Evolutionary conservation across 345 rosid genomes (phyloP).

Genomic region (Populus tremula): DNA sequence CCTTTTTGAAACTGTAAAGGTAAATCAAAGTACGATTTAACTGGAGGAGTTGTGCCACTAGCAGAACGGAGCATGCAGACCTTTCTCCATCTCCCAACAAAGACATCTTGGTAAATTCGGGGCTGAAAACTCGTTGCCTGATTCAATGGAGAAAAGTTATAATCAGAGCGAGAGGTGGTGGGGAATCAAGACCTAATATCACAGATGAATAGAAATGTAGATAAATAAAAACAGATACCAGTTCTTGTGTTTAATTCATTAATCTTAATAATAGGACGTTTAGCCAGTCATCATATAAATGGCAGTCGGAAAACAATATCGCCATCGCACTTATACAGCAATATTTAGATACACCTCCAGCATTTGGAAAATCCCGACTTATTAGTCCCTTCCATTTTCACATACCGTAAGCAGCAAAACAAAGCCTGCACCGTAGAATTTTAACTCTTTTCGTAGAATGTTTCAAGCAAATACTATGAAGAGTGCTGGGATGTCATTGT

Average conservation of each 20-base stretch:
- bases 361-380: neutral
- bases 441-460: neutral
- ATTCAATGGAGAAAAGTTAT: constrained; percentile 32
- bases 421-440: neutral
- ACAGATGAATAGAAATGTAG: constrained; percentile 1
- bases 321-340: too few species aligned
- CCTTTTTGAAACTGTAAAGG: constrained; percentile 77
- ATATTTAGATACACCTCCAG: neutral
- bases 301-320: neutral
- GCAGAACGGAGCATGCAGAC: constrained; percentile 88
- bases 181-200: neutral
- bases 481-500: neutral
- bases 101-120: constrained; percentile 82
- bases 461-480: neutral
- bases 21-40: constrained; percentile 84
- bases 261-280: neutral
- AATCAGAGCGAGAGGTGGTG: neutral
- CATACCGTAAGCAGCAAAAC: neutral
- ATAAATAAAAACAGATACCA: neutral
- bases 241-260: neutral
- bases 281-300: neutral
- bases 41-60: constrained; percentile 91
- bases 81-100: constrained; percentile 95
- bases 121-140: constrained; percentile 97
- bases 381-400: neutral